Conservation (phyloP, 768 basidiomycete species). For the Sarcomyxa edulis region DNA sequence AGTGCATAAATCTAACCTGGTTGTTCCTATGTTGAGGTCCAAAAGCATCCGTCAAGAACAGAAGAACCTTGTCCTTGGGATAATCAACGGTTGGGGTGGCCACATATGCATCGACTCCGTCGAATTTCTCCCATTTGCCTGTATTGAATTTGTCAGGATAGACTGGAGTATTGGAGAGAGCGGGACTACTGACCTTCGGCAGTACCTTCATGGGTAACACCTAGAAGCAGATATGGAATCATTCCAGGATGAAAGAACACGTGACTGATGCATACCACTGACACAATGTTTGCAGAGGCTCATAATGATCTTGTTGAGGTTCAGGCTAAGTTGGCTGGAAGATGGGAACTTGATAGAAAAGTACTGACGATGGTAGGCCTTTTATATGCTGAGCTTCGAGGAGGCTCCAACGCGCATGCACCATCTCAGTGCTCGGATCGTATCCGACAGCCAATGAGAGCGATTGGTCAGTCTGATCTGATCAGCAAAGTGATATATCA, state of each 20-base stretch:
- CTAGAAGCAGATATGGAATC: constrained; percentile 10
- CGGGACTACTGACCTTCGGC: constrained; percentile 22
- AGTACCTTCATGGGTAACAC: constrained; percentile 32
- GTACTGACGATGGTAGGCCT: no score
- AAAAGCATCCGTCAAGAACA: constrained; percentile 39
- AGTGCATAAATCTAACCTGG: constrained; percentile 8
- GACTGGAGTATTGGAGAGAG: not conserved
- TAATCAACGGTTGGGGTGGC: constrained; percentile 34
- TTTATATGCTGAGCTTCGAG: no score
- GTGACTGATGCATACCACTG: constrained; percentile 23
- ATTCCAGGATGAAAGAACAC: not conserved
- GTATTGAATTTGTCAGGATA: not conserved
- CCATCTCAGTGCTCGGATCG: not conserved
- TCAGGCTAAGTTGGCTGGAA: not conserved
- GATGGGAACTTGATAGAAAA: no score
- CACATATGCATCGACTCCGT: constrained; percentile 34
- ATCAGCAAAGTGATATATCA: no score
- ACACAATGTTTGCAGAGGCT: constrained; percentile 46
- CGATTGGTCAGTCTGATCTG: no score
- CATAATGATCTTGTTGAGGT: constrained; percentile 23
- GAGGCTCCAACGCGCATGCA: no score
- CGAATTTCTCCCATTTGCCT: constrained; percentile 33
- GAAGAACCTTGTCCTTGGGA: constrained; percentile 38
- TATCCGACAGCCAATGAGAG: no score
- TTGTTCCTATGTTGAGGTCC: constrained; percentile 30